These are phyloP conservation scores for Entoloma clypeatum DNA, from an alignment of 1,284 basidiomycete genomes.

Conservation along the genomic window DNA sequence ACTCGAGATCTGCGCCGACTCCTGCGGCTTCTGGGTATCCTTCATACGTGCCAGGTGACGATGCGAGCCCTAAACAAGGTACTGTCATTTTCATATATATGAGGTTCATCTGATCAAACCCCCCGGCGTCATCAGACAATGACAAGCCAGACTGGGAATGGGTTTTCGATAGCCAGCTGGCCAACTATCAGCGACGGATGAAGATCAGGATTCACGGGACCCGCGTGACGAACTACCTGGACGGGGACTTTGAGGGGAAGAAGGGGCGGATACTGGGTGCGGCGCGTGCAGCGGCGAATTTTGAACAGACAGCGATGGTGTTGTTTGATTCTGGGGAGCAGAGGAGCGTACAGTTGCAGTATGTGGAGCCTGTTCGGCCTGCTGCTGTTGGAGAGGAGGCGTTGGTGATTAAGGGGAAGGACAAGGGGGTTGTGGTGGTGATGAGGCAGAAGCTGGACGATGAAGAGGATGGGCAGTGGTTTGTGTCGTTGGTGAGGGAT, in stretches of 20 bases:
- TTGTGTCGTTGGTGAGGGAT: slow-evolving; percentile 29
- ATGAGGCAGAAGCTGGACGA: slow-evolving; percentile 37
- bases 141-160: slow-evolving; percentile 12
- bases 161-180: slow-evolving; percentile 9
- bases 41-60: slow-evolving; percentile 11
- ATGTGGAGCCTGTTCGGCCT: slow-evolving; percentile 38
- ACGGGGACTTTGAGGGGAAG: slow-evolving; percentile 51
- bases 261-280: slow-evolving; percentile 40
- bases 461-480: slow-evolving; percentile 23
- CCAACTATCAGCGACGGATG: slow-evolving; percentile 38
- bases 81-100: slow-evolving; percentile 1
- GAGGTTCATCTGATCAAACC: slow-evolving; percentile 14
- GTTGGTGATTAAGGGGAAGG: slow-evolving; percentile 32
- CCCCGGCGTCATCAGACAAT: slow-evolving; percentile 5
- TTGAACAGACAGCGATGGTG: slow-evolving; percentile 40
- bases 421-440: slow-evolving; percentile 28
- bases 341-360: slow-evolving; percentile 35
- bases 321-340: slow-evolving; percentile 33
- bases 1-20: slow-evolving; percentile 36
- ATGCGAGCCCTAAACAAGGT: no score
- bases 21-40: slow-evolving; percentile 26
- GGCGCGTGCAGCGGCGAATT: slow-evolving; percentile 27
- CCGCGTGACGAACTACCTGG: slow-evolving; percentile 42
- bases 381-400: slow-evolving; percentile 35
- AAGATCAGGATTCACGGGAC: slow-evolving; percentile 51